Conservation (phyloP, 208 protist genomes). For the Zelonia costaricensis region DNA sequence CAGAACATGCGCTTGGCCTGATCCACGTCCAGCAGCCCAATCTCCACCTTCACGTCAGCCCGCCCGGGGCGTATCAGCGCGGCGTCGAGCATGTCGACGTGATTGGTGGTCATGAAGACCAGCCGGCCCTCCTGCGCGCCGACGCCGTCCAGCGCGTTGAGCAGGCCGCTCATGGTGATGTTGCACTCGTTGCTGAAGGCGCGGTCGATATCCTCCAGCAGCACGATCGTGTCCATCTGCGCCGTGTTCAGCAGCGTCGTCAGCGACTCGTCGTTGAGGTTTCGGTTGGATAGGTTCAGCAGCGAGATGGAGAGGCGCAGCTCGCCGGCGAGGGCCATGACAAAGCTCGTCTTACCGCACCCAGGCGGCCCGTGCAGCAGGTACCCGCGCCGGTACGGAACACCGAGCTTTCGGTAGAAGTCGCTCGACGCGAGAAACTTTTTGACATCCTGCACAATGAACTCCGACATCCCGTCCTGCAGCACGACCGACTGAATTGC, state of each 20-base stretch:
- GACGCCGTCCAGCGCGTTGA: conserved; percentile 97
- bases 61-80: conserved; percentile 95
- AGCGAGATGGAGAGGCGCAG: conserved; percentile 93
- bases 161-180: conserved; percentile 94
- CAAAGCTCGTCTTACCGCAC: conserved; percentile 94
- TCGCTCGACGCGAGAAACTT: conserved; percentile 77
- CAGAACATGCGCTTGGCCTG: conserved; percentile 85
- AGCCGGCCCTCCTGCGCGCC: conserved; percentile 93
- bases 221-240: conserved; percentile 85
- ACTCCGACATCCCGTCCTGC: conserved; percentile 49
- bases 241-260: conserved; percentile 85
- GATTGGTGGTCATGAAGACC: conserved; percentile 98
- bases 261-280: conserved; percentile 89
- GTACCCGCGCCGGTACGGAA: conserved; percentile 96
- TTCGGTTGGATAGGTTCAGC: conserved; percentile 89
- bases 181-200: conserved; percentile 89
- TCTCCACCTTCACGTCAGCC: conserved; percentile 92
- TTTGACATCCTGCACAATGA: conserved; percentile 73
- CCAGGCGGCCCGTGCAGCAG: conserved; percentile 95
- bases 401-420: conserved; percentile 93
- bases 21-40: conserved; percentile 62
- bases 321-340: conserved; percentile 93
- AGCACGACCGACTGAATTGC: conserved; percentile 92
- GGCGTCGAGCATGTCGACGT: conserved; percentile 93
- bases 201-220: conserved; percentile 96